phyloP scores from a whole-genome alignment of 495 filamentous ascomycete species.

The Neurospora sp. region DNA sequence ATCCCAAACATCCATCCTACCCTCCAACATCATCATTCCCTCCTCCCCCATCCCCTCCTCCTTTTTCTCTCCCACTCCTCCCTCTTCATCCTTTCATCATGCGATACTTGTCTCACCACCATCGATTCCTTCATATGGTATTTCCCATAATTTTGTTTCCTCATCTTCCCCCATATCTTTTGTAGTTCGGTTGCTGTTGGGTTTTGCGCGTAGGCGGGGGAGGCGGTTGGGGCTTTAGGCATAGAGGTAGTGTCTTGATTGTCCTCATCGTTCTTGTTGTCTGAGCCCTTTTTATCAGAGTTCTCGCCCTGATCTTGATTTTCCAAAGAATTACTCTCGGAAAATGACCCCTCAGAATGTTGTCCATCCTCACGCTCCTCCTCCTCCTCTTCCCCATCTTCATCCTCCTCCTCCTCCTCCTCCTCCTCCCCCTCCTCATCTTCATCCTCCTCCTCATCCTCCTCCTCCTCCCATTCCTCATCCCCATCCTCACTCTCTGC shows the following conservation, averaged over 20 bases:
- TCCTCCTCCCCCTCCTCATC: not conserved
- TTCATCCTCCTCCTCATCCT: not conserved
- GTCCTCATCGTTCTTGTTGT: not conserved
- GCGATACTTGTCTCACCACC: not conserved
- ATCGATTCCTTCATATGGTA: not conserved
- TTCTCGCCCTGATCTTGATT: not conserved
- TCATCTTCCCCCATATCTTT: not conserved
- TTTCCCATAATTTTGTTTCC: not conserved
- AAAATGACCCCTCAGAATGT: fast-evolving
- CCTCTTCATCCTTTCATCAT: not conserved
- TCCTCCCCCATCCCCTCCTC: not conserved
- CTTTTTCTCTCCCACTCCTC: not conserved
- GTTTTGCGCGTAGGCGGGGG: not conserved
- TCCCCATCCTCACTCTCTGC: not conserved
- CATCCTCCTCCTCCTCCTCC: not conserved
- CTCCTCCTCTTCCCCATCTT: no score
- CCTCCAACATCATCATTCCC: no score
- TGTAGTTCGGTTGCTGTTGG: not conserved
- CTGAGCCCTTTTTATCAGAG: not conserved
- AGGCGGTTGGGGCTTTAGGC: not conserved
- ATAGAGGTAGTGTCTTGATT: no score
- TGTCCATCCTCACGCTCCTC: no score
- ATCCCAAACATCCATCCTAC: no score
- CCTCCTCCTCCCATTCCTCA: not conserved
- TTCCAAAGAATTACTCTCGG: no score